Conservation (phyloP, 2,329 filamentous ascomycete genomes). For the Cercospora sp. region DNA sequence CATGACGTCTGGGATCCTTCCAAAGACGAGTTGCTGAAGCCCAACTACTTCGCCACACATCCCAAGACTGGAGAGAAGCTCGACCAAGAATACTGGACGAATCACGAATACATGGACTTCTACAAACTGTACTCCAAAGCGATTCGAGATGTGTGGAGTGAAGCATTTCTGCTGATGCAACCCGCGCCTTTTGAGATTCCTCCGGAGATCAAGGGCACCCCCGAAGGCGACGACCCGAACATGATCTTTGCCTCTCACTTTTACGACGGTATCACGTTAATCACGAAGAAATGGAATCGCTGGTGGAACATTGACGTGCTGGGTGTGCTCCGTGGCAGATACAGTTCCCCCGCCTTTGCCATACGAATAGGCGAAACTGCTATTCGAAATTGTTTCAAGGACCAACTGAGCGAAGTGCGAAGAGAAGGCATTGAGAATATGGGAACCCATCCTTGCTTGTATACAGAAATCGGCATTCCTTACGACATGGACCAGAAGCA, state of each 20-base stretch:
- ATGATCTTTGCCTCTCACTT: conserved; percentile 95
- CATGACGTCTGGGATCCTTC: conserved; percentile 90
- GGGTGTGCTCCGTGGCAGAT: conserved; percentile 84
- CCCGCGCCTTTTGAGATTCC: conserved; percentile 90
- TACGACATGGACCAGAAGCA: conserved; percentile 98
- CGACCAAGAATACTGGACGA: conserved; percentile 83
- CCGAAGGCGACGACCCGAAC: conserved; percentile 77
- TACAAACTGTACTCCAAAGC: conserved; percentile 74
- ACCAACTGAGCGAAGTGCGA: conserved; percentile 79
- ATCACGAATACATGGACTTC: conserved; percentile 85
- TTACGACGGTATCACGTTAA: conserved; percentile 92
- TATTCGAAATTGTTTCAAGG: conserved; percentile 87
- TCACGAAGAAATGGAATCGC: conserved; percentile 99
- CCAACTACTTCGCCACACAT: conserved; percentile 83
- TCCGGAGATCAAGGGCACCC: conserved; percentile 79
- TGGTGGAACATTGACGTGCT: conserved; percentile 97
- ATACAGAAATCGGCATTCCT: conserved; percentile 95
- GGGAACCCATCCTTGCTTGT: conserved; percentile 82
- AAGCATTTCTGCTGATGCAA: conserved; percentile 86
- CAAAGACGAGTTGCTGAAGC: conserved; percentile 73
- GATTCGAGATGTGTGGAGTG: conserved; percentile 73
- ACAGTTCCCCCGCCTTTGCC: conserved; percentile 84
- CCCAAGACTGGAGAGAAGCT: conserved; percentile 72
- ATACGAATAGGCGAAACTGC: conserved; percentile 91
- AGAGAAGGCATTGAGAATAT: conserved; percentile 86